Evolutionary conservation across 1,139 yeast species (phyloP), one percentile per base, ranked within the genome.

Genomic region (Eremothecium gossypii): DNA sequence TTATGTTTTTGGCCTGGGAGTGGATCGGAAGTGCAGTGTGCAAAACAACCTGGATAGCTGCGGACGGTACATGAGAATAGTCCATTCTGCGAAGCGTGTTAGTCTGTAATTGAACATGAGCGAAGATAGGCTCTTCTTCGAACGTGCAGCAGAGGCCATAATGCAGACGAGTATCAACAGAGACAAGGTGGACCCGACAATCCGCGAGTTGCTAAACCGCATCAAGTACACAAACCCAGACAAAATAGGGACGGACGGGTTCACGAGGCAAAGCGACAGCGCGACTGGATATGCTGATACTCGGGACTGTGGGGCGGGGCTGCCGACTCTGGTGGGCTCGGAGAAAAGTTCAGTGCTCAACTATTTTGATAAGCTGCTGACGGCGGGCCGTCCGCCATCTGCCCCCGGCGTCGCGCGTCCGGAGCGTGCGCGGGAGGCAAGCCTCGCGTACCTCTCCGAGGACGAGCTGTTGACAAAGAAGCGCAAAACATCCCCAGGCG

Each of bases 131-230:
- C 32, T 48, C 2, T 59, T 59, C 45, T 54, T 55, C 39, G 49
- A 50, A 36, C 53, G 52, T 39, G 64, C 64, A 20, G 55, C 59
- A 10, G 64, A 59, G 37, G 63, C 64, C n/a, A 48, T 59, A 10
- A 51, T 52, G 23, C 54, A 54, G 27, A 51, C 57, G 8, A 46
- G 57, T 12, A 36, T 50, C 29, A 49, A 55, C 33, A 43, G 49
- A 14, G 48, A 51, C n/a, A 51, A 46, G 36, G 45, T 55, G 13
- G 60, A 58, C 39, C 64, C 63, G 2, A 53, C 58, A 2, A 57
- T 59, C 36, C 43, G 48, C 39, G 62, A 58, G 43, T 44, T 59
- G 30, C 39, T 57, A 32, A 50, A 52, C 29, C 46, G 62, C 36
- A 50, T 58, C 36, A 52, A 52, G 36, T 47, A 47, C 32, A 49